Percentiles rank a stretch among this genome's conserved stretches.
Conservation (phyloP, 2,329 filamentous ascomycete species). For the Hysterium pulicare region DNA sequence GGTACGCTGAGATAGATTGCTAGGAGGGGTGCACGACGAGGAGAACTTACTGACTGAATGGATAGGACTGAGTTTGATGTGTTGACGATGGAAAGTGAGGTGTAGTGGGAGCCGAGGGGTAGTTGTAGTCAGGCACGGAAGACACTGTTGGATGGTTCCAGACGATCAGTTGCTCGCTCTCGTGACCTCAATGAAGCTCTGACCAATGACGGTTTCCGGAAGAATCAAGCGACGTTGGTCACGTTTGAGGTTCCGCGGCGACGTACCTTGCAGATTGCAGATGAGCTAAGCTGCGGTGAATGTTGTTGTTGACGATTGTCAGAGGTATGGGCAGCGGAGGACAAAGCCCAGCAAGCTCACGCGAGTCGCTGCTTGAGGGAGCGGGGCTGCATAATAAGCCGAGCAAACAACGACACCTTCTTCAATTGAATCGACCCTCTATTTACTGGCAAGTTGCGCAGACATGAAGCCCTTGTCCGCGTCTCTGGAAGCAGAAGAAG, state of each 20-base stretch:
- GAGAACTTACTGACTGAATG: slow-evolving; percentile 28
- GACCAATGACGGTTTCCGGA: slow-evolving; percentile 18
- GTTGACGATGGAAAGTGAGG: slow-evolving; percentile 15
- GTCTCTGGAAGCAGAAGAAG: too few species aligned
- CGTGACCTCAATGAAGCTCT: slow-evolving; percentile 28
- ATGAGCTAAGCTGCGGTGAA: neutral
- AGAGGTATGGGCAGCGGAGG: slow-evolving; percentile 4
- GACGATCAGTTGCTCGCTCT: slow-evolving; percentile 30
- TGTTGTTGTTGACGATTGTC: neutral
- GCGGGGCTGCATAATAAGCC: slow-evolving; percentile 15
- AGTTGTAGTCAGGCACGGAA: slow-evolving; percentile 24
- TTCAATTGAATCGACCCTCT: too few species aligned
- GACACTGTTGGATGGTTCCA: slow-evolving; percentile 2
- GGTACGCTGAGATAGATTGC: too few species aligned
- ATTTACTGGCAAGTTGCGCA: too few species aligned
- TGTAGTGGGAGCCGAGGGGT: slow-evolving; percentile 11
- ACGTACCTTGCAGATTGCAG: slow-evolving; percentile 27
- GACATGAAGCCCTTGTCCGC: too few species aligned
- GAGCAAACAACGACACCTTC: neutral
- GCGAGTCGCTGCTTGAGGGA: slow-evolving; percentile 8
- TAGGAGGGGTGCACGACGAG: slow-evolving; percentile 3
- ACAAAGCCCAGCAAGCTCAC: slow-evolving; percentile 10
- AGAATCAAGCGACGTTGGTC: slow-evolving; percentile 12
- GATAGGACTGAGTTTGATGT: slow-evolving; percentile 7
- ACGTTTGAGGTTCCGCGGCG: slow-evolving; percentile 15